These are phyloP conservation scores for Halophytophthora polymorphica DNA, from an alignment of 352 stramenopile genomes.

Conservation along the genomic window DNA sequence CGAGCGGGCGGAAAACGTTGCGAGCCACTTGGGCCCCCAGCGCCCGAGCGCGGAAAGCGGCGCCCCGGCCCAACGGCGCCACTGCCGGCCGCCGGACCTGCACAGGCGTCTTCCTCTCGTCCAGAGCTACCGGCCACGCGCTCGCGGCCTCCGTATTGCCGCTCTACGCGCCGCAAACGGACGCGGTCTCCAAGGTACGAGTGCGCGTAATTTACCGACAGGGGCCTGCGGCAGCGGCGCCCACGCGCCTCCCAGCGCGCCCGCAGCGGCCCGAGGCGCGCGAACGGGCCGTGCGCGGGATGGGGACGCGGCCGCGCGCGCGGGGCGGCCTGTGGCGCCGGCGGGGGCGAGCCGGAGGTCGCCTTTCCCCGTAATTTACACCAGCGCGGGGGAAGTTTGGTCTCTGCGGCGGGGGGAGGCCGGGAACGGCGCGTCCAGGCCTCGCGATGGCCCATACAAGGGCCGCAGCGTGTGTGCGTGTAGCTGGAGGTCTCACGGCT, in stretches of 20 bases:
- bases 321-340: not conserved
- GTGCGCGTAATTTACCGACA: conserved; percentile 32
- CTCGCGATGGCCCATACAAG: too few species aligned
- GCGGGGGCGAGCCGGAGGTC: too few species aligned
- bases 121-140: conserved; percentile 11
- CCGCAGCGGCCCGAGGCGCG: not conserved
- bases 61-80: not conserved
- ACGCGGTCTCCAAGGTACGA: conserved; percentile 28
- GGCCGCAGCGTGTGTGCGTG: too few species aligned
- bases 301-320: not conserved
- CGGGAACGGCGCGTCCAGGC: too few species aligned
- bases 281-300: not conserved
- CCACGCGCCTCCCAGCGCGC: not conserved
- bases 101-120: conserved; percentile 35
- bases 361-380: too few species aligned
- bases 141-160: conserved; percentile 6
- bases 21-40: not conserved
- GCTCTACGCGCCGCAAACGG: conserved; percentile 23
- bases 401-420: too few species aligned
- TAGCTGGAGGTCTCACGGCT: too few species aligned
- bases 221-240: conserved; percentile 1
- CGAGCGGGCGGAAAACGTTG: not conserved
- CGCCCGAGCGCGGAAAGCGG: conserved; percentile 11
- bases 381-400: too few species aligned
- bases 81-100: not conserved